Evolutionary conservation across 768 basidiomycete genomes (phyloP).

Genomic region (Gymnopilus dilepis): DNA sequence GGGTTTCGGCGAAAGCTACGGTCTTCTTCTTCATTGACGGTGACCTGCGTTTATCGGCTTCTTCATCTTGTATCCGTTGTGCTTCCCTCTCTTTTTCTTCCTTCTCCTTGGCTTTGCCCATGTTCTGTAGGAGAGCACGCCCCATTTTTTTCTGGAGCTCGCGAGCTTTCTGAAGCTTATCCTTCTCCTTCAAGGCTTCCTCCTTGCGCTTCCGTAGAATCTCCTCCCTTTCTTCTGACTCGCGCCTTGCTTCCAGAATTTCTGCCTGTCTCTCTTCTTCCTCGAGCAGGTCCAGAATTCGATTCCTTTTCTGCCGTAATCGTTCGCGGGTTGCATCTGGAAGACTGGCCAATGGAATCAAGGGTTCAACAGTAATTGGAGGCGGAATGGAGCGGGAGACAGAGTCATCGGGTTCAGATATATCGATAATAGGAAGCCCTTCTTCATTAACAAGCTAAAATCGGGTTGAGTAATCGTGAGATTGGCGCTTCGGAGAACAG

Average conservation of each 20-base stretch:
- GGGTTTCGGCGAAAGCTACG: constrained; percentile 65
- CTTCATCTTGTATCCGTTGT: constrained; percentile 38
- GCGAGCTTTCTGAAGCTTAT: constrained; percentile 43
- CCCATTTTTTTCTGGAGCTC: constrained; percentile 84
- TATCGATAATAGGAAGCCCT: constrained; percentile 79
- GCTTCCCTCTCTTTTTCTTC: constrained; percentile 41
- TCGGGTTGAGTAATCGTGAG: constrained; percentile 26
- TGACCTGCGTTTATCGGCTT: constrained; percentile 28
- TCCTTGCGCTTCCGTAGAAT: constrained; percentile 56
- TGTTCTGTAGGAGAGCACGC: constrained; percentile 58
- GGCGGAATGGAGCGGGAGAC: constrained; percentile 26
- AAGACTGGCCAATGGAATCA: constrained; percentile 53
- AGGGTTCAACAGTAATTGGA: constrained; percentile 35
- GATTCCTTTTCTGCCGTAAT: constrained; percentile 61
- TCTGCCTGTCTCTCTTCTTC: constrained; percentile 65
- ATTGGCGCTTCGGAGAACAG: constrained; percentile 21
- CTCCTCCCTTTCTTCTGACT: constrained; percentile 48
- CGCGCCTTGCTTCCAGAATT: constrained; percentile 43
- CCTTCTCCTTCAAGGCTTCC: constrained; percentile 46
- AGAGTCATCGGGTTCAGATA: constrained; percentile 59
- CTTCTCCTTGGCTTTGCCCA: constrained; percentile 44
- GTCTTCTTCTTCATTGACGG: constrained; percentile 56
- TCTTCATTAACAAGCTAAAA: constrained; percentile 74
- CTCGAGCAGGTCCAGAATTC: constrained; percentile 71
- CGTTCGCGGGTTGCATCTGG: constrained; percentile 52